Evolutionary conservation across 345 rosid genomes (phyloP).

Genomic region (Aurinia saxatilis): DNA sequence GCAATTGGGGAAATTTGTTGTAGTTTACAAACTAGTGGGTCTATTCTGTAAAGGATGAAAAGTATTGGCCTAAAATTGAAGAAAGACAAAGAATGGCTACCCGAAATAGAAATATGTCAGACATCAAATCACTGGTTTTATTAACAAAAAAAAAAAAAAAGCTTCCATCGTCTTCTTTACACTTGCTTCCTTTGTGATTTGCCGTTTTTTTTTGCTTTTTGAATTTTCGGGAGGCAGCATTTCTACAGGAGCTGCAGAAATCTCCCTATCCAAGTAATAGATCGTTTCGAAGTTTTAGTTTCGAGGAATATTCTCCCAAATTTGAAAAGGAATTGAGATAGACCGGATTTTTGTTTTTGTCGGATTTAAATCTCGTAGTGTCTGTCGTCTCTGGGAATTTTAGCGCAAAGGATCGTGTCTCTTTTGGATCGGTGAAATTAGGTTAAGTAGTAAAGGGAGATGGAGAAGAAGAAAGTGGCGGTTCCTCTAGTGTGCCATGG

Average conservation of each 20-base stretch:
- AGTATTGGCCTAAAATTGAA: background rate
- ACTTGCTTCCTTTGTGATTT: background rate
- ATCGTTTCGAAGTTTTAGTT: background rate
- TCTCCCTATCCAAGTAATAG: background rate
- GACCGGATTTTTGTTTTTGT: background rate
- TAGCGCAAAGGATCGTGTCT: background rate
- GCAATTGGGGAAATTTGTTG: background rate
- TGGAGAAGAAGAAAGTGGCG: slow-evolving; percentile 68
- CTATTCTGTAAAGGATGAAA: background rate
- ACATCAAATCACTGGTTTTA: background rate
- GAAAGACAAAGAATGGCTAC: background rate
- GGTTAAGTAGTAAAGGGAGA: slow-evolving; percentile 10
- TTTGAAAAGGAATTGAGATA: background rate
- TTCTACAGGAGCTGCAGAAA: slow-evolving; percentile 9
- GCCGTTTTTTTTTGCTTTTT: background rate
- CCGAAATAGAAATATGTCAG: background rate
- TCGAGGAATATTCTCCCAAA: background rate
- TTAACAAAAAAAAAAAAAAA: background rate
- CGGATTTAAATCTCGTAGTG: background rate
- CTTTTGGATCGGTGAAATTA: background rate
- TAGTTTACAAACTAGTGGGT: background rate
- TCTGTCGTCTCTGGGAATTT: background rate
- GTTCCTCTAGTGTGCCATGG: slow-evolving; percentile 74
- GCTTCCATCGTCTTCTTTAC: background rate
- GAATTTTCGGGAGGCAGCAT: background rate